Evolutionary conservation across 2,329 filamentous ascomycete genomes (phyloP).

Genomic region (Cadophora sp.): DNA sequence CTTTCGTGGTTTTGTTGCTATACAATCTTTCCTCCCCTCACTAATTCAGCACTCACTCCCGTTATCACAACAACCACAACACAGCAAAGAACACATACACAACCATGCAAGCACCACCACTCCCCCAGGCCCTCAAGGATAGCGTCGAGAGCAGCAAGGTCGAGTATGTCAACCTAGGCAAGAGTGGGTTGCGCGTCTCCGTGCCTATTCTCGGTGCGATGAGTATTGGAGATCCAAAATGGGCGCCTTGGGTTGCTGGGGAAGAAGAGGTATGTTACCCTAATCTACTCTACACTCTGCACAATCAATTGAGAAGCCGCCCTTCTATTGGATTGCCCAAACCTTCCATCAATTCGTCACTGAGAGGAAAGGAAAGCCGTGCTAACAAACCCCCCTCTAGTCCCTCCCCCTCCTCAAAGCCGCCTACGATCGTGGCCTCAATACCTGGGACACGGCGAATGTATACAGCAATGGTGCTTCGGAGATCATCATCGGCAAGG

Average conservation of each 20-base stretch:
- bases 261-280: conserved; percentile 56
- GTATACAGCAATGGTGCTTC: conserved; percentile 62
- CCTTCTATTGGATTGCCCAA: too few species aligned
- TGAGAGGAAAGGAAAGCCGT: not conserved
- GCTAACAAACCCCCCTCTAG: conserved; percentile 30
- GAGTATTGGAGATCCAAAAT: conserved; percentile 62
- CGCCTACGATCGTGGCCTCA: conserved; percentile 68
- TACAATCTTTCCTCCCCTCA: not conserved
- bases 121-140: conserved; percentile 19
- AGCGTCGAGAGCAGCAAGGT: conserved; percentile 52
- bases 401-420: conserved; percentile 66
- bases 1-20: not conserved
- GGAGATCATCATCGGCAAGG: conserved; percentile 62
- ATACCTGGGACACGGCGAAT: conserved; percentile 64
- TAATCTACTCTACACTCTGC: too few species aligned
- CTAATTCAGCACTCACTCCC: not conserved
- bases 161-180: conserved; percentile 62
- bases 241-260: conserved; percentile 62
- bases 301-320: not conserved
- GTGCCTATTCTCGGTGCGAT: conserved; percentile 70
- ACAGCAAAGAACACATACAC: not conserved
- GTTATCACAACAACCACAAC: not conserved
- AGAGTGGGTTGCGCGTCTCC: conserved; percentile 66
- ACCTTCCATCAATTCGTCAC: too few species aligned
- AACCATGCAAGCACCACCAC: conserved; percentile 14